Conservation (phyloP, 2,329 filamentous ascomycete species). For the Setomelanomma holmii region DNA sequence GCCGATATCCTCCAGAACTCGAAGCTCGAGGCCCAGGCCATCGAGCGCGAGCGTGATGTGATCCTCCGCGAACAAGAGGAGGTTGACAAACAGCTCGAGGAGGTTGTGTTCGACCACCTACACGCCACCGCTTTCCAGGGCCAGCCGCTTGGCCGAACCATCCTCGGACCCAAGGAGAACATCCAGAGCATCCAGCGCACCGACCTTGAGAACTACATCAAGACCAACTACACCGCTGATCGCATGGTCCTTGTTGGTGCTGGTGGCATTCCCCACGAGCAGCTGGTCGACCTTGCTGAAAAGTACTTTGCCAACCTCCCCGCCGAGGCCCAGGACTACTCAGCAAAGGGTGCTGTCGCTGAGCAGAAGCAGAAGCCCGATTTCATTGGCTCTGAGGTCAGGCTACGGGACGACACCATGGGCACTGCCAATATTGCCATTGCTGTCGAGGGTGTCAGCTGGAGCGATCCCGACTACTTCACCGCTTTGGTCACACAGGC, state of each 20-base stretch:
- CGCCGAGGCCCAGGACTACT: constrained; percentile 74
- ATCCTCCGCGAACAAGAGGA: constrained; percentile 99
- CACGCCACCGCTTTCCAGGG: constrained; percentile 97
- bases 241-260: constrained; percentile 98
- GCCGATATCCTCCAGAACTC: constrained; percentile 99
- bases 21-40: constrained; percentile 90
- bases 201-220: constrained; percentile 95
- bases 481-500: constrained; percentile 96
- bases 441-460: constrained; percentile 98
- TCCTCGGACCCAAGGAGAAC: constrained; percentile 97
- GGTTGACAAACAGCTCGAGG: constrained; percentile 99
- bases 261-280: constrained; percentile 89
- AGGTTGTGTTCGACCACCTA: constrained; percentile 98
- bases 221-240: constrained; percentile 99
- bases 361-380: constrained; percentile 85
- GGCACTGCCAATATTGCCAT: constrained; percentile 97
- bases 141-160: constrained; percentile 95
- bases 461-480: constrained; percentile 99
- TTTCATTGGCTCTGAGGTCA: constrained; percentile 95
- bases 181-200: constrained; percentile 93
- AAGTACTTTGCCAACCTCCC: constrained; percentile 89
- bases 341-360: constrained; percentile 74
- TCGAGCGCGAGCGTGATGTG: constrained; percentile 97
- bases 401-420: constrained; percentile 95
- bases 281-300: constrained; percentile 95